Base-by-base conservation (phyloP, 495 filamentous ascomycete species). In the Podospora australis region DNA sequence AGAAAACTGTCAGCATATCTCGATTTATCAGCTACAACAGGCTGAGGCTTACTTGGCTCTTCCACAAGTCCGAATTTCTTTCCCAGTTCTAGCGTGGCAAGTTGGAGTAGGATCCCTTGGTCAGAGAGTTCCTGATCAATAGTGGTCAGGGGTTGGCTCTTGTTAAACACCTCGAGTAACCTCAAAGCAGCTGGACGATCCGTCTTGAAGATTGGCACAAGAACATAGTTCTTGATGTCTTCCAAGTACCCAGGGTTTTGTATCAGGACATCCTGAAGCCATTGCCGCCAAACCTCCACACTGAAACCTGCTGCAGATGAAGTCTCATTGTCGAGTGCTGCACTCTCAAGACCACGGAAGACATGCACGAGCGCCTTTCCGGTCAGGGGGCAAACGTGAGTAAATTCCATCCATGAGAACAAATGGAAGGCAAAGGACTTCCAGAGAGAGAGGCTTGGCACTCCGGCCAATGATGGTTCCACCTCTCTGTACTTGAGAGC, bases 11-110 rank as follows among this genome's bases (percentile, higher is more conserved):
- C 17, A 23, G 23, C 1, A 13, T 6, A 36, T n/a, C 11, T 22
- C 43, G 2, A 28, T 19, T 36, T n/a, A n/a, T n/a, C n/a, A n/a
- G n/a, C n/a, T n/a, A n/a, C n/a, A 43, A 23, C n/a, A 34, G 16
- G 2, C 6, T 26, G 16, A 17, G 17, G 66, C 78, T 72, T 70
- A 87, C 86, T 74, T 42, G 83, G 75, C 56, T 90, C 88, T 42
- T 82, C 77, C 6, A 95, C 77, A 19, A 91, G 59, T 0, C 87
- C 88, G 28, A 78, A 66, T 45, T 90, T 88, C 70, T 92, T 94
- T 13, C 84, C 88, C 9, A 82, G 72, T 53, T 89, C 83, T 25
- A 95, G 70, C 14, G 84, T 77, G 36, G 81, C 77, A 47, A 89
- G 77, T 30, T 83, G 72, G 11, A 87, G 66, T 40, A 82, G 50